Evolutionary conservation across 129 eudicot genomes (phyloP), one percentile per base, ranked within the genome.

Genomic region (Flaveria robusta): DNA sequence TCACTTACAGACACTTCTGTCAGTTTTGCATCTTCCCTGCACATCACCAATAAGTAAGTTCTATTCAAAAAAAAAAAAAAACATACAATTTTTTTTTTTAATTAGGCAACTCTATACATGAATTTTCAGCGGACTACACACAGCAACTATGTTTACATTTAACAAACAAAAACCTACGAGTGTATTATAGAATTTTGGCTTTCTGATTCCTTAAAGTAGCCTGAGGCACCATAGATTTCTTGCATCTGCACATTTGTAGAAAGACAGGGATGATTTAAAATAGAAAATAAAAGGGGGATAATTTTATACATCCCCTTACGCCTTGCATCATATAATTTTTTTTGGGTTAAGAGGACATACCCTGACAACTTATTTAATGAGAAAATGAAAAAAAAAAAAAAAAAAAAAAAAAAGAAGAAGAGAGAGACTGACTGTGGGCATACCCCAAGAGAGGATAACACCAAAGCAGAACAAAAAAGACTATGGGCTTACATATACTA

Each of bases 1-100:
- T 94, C 96, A 84, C 96, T 87, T 78, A 85, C 98, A 4, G 97
- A 85, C 49, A 91, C 86, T 84, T 91, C 97, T 31, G 98, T 94
- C 70, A 94, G 79, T 82, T 85, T 88, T 31, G 51, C 67, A 62
- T 85, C 67, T 49, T 77, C 88, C 82, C 97, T 91, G 88, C 69
- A 37, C n/a, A 68, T 41, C 59, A 55, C 56, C 56, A 72, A 60
- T 14, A 55, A 19, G 41, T 12, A 64, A 73, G 23, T 45, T 23
- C 27, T 8, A 7, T 55, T 55, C 13, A 55, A 55, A 55, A 20
- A 9, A 7, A 3, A 19, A 20, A 19, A 7, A 10, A 24, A 60
- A 26, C 0, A 1, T 14, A 60, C 0, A 0, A 10, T 9, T 60
- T 13, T 55, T 14, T 24, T n/a, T 55, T 19, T 2, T 2, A 51